Conservation (phyloP, 2,329 filamentous ascomycete genomes). For the Apiospora koreana region DNA sequence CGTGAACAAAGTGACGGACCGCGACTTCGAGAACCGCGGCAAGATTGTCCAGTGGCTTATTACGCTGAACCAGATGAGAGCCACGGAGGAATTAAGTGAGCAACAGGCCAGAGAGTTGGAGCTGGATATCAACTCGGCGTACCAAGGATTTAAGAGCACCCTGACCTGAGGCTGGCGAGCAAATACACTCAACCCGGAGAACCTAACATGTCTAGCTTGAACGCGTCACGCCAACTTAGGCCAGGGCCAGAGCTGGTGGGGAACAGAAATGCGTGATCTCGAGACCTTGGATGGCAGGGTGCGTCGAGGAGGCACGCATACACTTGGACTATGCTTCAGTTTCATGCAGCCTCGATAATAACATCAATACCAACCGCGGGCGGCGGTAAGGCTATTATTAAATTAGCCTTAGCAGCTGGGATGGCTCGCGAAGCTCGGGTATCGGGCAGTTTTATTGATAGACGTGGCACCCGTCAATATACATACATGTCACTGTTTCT, state of each 20-base stretch:
- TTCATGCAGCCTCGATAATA: neutral
- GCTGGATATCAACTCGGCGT: constrained; percentile 91
- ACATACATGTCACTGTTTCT: neutral
- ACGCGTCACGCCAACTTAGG: too few species aligned
- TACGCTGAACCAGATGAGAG: constrained; percentile 95
- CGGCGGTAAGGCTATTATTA: neutral
- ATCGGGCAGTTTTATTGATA: neutral
- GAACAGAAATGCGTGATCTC: too few species aligned
- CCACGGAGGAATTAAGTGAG: constrained; percentile 84
- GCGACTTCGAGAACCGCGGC: constrained; percentile 90
- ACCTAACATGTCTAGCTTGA: too few species aligned
- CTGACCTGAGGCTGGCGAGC: neutral
- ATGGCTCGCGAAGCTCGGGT: neutral
- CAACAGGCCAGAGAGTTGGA: constrained; percentile 87
- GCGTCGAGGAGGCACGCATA: neutral
- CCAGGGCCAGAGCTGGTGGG: too few species aligned
- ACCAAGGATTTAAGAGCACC: constrained; percentile 85
- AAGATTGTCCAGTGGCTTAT: constrained; percentile 99
- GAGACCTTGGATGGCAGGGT: neutral
- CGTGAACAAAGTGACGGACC: constrained; percentile 94
- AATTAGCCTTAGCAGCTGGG: neutral
- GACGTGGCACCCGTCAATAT: too few species aligned
- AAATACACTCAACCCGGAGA: neutral
- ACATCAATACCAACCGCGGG: neutral
- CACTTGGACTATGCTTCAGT: neutral